phyloP scores from a whole-genome alignment of 2,329 filamentous ascomycete species.

The Fusarium anguioides region DNA sequence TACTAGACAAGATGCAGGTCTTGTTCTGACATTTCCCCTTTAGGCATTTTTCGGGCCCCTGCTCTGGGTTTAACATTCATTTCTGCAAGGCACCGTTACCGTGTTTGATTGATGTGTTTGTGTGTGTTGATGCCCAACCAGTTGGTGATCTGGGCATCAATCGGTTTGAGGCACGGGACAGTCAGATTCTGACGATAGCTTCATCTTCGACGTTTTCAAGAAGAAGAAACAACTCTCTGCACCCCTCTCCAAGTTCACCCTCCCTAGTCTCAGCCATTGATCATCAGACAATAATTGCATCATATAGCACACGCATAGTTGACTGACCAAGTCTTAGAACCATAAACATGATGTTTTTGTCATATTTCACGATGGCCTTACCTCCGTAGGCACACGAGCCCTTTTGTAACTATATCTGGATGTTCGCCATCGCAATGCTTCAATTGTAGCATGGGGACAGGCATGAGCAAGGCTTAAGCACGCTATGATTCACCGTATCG shows the following conservation, averaged over 20 bases:
- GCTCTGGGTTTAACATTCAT: conserved; percentile 8
- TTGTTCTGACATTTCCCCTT: conserved; percentile 26
- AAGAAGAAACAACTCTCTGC: neutral
- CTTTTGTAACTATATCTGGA: neutral
- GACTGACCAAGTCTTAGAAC: neutral
- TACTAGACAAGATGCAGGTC: conserved; percentile 8
- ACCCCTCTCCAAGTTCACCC: neutral
- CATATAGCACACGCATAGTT: neutral
- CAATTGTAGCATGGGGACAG: neutral
- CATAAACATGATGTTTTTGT: neutral
- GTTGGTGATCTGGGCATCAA: neutral
- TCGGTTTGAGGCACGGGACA: neutral
- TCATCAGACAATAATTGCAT: neutral
- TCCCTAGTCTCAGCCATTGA: neutral
- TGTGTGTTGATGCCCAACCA: conserved; percentile 8
- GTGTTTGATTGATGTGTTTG: too few relatives aligned
- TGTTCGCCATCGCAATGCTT: conserved; percentile 1
- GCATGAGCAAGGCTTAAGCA: neutral
- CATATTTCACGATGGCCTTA: neutral
- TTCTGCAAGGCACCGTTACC: conserved; percentile 15
- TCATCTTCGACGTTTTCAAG: neutral
- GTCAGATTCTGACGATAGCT: conserved; percentile 7
- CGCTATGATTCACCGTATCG: conserved; percentile 9
- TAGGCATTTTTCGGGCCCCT: neutral
- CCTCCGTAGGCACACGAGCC: neutral